Evolutionary conservation across 371 early-diverging fungal genomes (phyloP).

Genomic region (Mortierella sp.): DNA sequence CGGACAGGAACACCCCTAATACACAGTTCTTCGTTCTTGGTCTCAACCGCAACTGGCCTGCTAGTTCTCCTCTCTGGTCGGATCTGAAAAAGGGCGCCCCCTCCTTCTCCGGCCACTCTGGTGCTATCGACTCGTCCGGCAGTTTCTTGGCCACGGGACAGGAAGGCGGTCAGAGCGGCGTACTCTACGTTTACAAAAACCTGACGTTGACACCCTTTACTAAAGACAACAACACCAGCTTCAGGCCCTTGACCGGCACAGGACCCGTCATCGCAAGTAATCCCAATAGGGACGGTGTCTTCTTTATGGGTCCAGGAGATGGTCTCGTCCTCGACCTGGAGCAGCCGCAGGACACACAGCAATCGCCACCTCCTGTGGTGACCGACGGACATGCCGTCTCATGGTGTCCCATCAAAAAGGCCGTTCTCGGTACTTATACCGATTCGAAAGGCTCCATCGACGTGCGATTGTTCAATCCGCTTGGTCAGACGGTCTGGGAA

Average conservation of each 20-base stretch:
- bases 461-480: not conserved
- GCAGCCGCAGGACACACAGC: not conserved
- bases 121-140: not conserved
- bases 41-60: constrained; percentile 1
- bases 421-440: not conserved
- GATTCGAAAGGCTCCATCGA: not conserved
- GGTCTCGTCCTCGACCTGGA: not conserved
- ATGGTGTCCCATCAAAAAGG: not conserved
- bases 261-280: not conserved
- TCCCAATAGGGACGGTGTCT: not conserved
- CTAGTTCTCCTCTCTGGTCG: constrained; percentile 1
- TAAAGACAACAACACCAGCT: no score
- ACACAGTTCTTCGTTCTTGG: constrained; percentile 6
- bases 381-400: constrained; percentile 4
- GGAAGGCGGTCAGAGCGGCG: not conserved
- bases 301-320: not conserved
- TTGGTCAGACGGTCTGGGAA: not conserved
- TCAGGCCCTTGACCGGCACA: no score
- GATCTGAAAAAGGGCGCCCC: not conserved
- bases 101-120: constrained; percentile 4
- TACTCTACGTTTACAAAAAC: not conserved
- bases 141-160: not conserved
- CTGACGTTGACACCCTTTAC: no score
- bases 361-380: not conserved
- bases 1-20: no score